phyloP scores from a whole-genome alignment of 1,284 basidiomycete species.

The Cryptococcus sp. region DNA sequence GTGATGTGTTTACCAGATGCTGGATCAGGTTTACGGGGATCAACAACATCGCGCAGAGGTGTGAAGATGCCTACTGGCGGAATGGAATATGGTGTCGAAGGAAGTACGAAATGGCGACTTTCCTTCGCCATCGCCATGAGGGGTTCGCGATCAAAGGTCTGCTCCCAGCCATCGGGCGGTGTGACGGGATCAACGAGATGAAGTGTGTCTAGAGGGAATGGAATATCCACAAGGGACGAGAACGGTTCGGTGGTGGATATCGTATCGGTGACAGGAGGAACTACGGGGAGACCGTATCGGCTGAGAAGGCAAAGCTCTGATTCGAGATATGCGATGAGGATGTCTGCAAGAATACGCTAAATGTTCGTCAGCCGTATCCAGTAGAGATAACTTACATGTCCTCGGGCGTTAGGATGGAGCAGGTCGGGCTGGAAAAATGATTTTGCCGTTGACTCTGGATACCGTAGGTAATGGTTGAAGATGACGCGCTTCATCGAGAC shows the following conservation, averaged over 20 bases:
- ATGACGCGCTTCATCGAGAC: constrained; percentile 49
- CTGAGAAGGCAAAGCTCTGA: constrained; percentile 49
- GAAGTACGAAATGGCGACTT: constrained; percentile 39
- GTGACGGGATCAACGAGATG: constrained; percentile 30
- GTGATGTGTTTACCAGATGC: constrained; percentile 29
- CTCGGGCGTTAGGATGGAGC: constrained; percentile 51
- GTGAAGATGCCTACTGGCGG: constrained; percentile 43
- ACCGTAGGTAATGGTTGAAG: constrained; percentile 49
- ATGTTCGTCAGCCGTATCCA: not conserved
- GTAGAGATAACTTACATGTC: constrained; percentile 37
- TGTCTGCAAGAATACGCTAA: constrained; percentile 49
- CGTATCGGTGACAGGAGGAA: constrained; percentile 27
- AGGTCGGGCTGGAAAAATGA: constrained; percentile 45
- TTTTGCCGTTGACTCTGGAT: constrained; percentile 39
- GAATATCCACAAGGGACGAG: constrained; percentile 36
- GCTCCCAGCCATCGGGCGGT: constrained; percentile 44
- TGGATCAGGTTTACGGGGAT: constrained; percentile 37
- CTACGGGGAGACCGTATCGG: constrained; percentile 38
- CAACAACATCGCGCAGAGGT: constrained; percentile 44
- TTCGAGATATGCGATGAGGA: constrained; percentile 51
- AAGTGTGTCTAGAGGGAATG: constrained; percentile 38
- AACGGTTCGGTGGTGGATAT: constrained; percentile 36
- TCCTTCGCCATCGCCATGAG: constrained; percentile 32
- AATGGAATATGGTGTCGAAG: constrained; percentile 40
- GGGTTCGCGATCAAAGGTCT: constrained; percentile 33